Conservation (phyloP, 495 filamentous ascomycete genomes). For the Aspergillus diversus region DNA sequence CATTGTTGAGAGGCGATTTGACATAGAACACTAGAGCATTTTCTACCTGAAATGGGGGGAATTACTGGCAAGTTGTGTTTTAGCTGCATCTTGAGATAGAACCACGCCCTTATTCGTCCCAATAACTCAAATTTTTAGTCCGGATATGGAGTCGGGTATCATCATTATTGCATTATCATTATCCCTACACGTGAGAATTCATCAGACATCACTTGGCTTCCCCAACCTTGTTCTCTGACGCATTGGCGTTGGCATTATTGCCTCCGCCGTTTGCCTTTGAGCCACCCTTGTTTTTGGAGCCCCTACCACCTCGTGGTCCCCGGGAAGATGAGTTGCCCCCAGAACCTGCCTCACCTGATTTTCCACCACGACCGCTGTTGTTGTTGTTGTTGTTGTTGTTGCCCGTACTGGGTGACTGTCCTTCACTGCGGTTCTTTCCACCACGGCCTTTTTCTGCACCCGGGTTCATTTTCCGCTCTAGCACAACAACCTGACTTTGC, state of each 20-base stretch:
- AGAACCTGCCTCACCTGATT: conserved; percentile 40
- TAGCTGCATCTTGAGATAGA: no score
- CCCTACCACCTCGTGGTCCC: conserved; percentile 40
- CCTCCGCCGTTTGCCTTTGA: conserved; percentile 26
- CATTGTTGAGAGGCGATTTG: no score
- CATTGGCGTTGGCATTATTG: conserved; percentile 16
- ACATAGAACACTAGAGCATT: no score
- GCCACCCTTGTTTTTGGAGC: conserved; percentile 36
- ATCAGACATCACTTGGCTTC: conserved; percentile 27
- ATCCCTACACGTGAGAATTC: background rate
- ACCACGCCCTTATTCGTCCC: no score
- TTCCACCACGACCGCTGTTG: conserved; percentile 17
- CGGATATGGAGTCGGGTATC: background rate
- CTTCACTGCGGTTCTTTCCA: conserved; percentile 46
- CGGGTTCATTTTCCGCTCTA: conserved; percentile 71
- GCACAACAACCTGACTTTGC: conserved; percentile 81
- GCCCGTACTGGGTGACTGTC: conserved; percentile 20
- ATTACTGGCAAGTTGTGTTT: no score
- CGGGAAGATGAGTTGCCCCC: conserved; percentile 44
- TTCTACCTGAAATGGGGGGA: no score
- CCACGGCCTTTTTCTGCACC: conserved; percentile 41
- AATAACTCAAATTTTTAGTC: no score
- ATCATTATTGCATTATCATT: conserved; percentile 18
- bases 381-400: conserved; percentile 20
- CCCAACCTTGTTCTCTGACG: conserved; percentile 23